Base-by-base conservation (phyloP, 306 rosid species). In the Castanea mollissima region DNA sequence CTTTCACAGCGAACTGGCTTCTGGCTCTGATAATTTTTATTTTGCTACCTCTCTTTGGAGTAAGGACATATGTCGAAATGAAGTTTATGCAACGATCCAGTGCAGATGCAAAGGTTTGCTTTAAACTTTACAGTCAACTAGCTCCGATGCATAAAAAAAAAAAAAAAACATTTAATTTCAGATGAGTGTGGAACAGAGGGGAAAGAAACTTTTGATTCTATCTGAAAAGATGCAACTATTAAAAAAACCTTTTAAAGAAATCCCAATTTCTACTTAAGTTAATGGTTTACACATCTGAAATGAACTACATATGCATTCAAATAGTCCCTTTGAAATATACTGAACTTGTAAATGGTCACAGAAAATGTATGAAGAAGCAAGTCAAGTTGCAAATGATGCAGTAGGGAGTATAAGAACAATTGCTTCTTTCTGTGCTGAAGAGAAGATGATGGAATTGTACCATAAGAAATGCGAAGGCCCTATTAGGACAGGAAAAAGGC, bases 371-470 rank as follows among this genome's bases (percentile, higher is more conserved):
- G 98, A 91, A 84, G 97, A 87, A 74, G 97, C 98, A 16, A 93
- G 97, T 77, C 90, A 93, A 75, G 84, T 90, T 16, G 97, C 92
- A 3, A 93, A 59, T 57, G 95, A 91, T 55, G 98, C 97, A 6
- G 97, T 88, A 8, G 93, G 97, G 57, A 91, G 91, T 76, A 93
- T 93, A 44, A 85, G 95, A 76, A 93, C 95, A 69, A 87, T 93
- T 77, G 87, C 98, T 15, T 81, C 97, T 69, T 90, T 91, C 82
- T 88, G 98, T 87, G 98, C 98, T 5, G 93, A 93, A 82, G 95
- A 90, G 81, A 91, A 90, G 82, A 90, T 93, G 85, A 89, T 90
- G 90, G 83, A 86, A 49, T 60, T 89, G 60, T 90, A 89, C 87
- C 81, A 74, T 27, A 89, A 82, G 84, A 92, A 89, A 86, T 92